phyloP scores from a whole-genome alignment of 1,139 yeast species.

The Magnusiomyces fungicola region DNA sequence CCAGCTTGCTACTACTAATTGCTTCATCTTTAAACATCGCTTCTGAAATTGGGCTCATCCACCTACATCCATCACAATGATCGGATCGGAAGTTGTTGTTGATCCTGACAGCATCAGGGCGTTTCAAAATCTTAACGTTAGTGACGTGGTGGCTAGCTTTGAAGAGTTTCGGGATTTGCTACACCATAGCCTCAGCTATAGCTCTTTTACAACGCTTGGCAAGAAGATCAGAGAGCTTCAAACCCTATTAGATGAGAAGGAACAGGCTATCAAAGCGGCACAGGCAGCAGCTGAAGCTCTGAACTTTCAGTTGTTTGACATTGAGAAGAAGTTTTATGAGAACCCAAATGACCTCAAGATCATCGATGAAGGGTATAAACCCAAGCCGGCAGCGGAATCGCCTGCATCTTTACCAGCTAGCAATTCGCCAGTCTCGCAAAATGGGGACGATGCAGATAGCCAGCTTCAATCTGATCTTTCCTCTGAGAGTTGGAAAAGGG shows the following conservation, averaged over 20 bases:
- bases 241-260: not conserved
- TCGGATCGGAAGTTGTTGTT: too few relatives aligned
- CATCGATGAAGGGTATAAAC: not conserved
- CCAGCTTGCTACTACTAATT: too few relatives aligned
- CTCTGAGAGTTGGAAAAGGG: too few relatives aligned
- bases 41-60: too few relatives aligned
- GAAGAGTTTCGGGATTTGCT: not conserved
- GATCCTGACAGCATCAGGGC: not conserved
- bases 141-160: not conserved
- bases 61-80: too few relatives aligned
- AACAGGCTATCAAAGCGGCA: not conserved
- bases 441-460: too few relatives aligned
- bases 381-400: not conserved
- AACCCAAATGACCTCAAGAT: not conserved
- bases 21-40: too few relatives aligned
- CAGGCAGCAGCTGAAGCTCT: not conserved
- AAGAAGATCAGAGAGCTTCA: not conserved
- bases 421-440: too few relatives aligned
- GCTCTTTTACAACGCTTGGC: not conserved
- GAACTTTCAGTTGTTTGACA: not conserved
- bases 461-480: not conserved
- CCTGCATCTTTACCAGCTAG: not conserved
- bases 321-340: not conserved
- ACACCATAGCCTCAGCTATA: not conserved
- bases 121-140: not conserved